Evolutionary conservation across 768 basidiomycete species (phyloP), one percentile per base, ranked within the genome.

Genomic region (Mycena haematopus): DNA sequence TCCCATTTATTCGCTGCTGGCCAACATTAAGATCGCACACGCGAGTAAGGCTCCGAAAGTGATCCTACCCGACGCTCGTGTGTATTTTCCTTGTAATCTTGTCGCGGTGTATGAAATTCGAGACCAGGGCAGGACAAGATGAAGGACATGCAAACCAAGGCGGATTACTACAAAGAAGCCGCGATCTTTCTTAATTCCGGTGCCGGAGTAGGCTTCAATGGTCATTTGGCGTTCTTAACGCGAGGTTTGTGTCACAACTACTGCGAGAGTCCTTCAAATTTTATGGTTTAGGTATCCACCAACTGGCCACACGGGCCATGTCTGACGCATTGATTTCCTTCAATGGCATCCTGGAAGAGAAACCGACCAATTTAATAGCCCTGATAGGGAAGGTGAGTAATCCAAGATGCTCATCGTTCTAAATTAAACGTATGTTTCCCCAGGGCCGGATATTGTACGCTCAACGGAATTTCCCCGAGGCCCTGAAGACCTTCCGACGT

Each of bases 361-460:
- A 91, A 69, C 92, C 95, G 0, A 92, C 89, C 19, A 96, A 99
- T 71, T 72, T 97, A 6, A 86, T 96, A 36, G 95, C 96, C 0
- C 79, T 96, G 6, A 80, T 95, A 10, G 95, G 95, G 57, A 94
- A 96, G 80, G 94, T 91, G 51, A 29, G 75, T 70, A 29, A 22
- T 6, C 24, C 22, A 6, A 9, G 17, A 21, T n/a, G 14, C 21
- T 49, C 49, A 25, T 53, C 36, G 36, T 17, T 17, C 19, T 10
- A 10, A 42, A n/a, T 42, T 6, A 15, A 52, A 33, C 54, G 52
- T n/a, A 33, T 69, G 35, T n/a, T 9, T 10, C 45, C 38, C 6
- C 68, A 94, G 89, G 96, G 92, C 1, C 85, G 96, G 56, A 91
- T 97, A 57, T 79, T 92, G 14, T 96, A 95, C 71, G 86, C 91